Percentiles rank a stretch among this genome's conserved stretches.
These are phyloP conservation scores for Lipomyces oligophaga DNA, from an alignment of 805 yeast species.

Conservation along the genomic window DNA sequence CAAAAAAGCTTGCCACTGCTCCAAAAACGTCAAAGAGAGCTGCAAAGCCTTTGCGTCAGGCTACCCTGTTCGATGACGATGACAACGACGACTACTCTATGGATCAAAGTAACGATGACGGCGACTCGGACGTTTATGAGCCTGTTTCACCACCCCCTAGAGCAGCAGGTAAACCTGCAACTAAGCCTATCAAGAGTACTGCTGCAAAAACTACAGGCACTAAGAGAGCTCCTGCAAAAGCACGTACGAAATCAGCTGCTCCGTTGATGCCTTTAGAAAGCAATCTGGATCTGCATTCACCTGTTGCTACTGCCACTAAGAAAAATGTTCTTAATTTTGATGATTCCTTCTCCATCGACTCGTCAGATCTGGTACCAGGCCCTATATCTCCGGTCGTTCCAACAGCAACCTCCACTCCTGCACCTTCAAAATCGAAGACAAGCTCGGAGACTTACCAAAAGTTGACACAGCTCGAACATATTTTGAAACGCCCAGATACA, in stretches of 20 bases:
- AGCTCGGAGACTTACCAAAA: conserved; percentile 81
- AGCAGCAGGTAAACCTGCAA: conserved; percentile 13
- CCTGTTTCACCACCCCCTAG: conserved; percentile 1
- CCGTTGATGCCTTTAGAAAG: conserved; percentile 10
- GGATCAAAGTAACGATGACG: conserved; percentile 1
- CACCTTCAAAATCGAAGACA: conserved; percentile 35
- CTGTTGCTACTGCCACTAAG: conserved; percentile 8
- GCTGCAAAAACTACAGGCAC: conserved; percentile 9
- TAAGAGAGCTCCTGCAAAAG: conserved; percentile 14
- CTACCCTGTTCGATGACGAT: too few species aligned
- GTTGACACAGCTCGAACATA: conserved; percentile 85
- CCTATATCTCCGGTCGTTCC: not conserved
- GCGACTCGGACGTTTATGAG: conserved; percentile 2
- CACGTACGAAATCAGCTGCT: conserved; percentile 10
- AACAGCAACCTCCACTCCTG: not conserved
- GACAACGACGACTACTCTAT: too few species aligned
- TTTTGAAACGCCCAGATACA: conserved; percentile 94
- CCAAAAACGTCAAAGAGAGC: too few species aligned
- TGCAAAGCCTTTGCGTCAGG: too few species aligned
- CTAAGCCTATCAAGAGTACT: conserved; percentile 25
- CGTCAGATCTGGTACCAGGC: not conserved
- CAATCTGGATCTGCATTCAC: conserved; percentile 6
- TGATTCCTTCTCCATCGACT: not conserved
- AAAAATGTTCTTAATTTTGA: conserved; percentile 5
- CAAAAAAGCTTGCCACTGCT: too few species aligned